Evolutionary conservation across 257 asterid species (phyloP), one percentile per base, ranked within the genome.

Genomic region (Solanum microdontum): DNA sequence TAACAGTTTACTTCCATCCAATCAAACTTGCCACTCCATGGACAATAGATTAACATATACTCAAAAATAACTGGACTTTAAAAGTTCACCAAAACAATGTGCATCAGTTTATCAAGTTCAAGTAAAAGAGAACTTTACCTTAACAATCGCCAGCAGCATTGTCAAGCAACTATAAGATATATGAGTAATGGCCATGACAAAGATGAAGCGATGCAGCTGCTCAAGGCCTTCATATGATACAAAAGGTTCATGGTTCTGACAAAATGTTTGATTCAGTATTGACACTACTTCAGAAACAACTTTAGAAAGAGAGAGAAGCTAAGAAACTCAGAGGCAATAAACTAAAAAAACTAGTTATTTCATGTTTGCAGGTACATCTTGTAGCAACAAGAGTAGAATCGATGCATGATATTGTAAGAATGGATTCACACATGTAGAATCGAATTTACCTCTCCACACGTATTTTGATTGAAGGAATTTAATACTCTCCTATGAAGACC

Each of bases 191-290:
- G 99, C 99, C 99, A 97, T 97, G 89, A 96, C 98, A 88, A 97
- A 97, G 91, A 97, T 96, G 94, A 97, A 97, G 69, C 99, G 94
- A 85, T 97, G 99, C 87, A 97, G 98, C 87, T 97, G 98, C 93
- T 97, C 99, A 36, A 97, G 98, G 88, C 99, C 99, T 93, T 97
- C 99, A 88, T 96, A 95, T 14, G 99, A 97, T 82, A 96, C 94
- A 89, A 97, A 97, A 5, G 99, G 98, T 85, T 97, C 99, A 36
- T 94, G 88, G 87, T 92, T 87, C 99, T 97, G 99, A 90, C 30
- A 68, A 51, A 60, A 89, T 86, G 83, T 28, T 66, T 45, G 84
- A 73, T 43, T 68, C 24, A 19, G 70, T 58, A 43, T 79, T 79
- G 64, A 79, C 4, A 24, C 62, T 77, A 40, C 15, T 13, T 43